These are phyloP conservation scores for Neofusicoccum sp. DNA, from an alignment of 2,329 filamentous ascomycete species.

Conservation along the genomic window DNA sequence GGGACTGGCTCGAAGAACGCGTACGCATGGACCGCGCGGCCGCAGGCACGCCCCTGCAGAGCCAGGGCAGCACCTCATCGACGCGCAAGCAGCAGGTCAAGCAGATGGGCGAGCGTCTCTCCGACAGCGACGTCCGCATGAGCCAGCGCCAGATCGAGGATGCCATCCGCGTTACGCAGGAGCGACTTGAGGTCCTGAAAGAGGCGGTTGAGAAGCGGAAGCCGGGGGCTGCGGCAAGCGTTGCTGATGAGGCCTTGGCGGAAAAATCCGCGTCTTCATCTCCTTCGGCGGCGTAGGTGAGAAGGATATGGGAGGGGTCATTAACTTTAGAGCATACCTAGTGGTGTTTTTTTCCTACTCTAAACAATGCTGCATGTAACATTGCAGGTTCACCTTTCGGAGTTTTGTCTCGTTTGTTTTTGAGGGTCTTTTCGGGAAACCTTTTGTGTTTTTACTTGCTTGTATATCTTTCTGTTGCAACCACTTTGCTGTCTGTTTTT, in stretches of 20 bases:
- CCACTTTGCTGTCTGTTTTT: neutral
- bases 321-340: neutral
- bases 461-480: neutral
- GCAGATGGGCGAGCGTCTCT: slow-evolving; percentile 54
- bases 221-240: slow-evolving; percentile 51
- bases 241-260: slow-evolving; percentile 62
- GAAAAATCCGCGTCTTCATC: slow-evolving; percentile 48
- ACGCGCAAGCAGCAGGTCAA: slow-evolving; percentile 41
- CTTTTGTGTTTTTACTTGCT: neutral
- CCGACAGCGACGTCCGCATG: slow-evolving; percentile 57
- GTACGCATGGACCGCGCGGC: slow-evolving; percentile 65
- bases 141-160: slow-evolving; percentile 72
- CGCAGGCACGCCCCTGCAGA: neutral
- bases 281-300: neutral
- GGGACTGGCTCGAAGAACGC: slow-evolving; percentile 90
- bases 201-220: slow-evolving; percentile 57
- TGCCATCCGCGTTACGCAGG: slow-evolving; percentile 81
- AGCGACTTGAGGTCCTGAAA: slow-evolving; percentile 76
- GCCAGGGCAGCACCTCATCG: slow-evolving; percentile 1
- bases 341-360: neutral
- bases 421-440: neutral
- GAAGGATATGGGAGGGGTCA: too few relatives aligned
- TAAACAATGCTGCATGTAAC: neutral
- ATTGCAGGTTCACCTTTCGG: neutral
- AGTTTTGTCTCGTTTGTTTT: slow-evolving; percentile 2